phyloP scores from a whole-genome alignment of 768 basidiomycete species.

The Mycena epipterygia region DNA sequence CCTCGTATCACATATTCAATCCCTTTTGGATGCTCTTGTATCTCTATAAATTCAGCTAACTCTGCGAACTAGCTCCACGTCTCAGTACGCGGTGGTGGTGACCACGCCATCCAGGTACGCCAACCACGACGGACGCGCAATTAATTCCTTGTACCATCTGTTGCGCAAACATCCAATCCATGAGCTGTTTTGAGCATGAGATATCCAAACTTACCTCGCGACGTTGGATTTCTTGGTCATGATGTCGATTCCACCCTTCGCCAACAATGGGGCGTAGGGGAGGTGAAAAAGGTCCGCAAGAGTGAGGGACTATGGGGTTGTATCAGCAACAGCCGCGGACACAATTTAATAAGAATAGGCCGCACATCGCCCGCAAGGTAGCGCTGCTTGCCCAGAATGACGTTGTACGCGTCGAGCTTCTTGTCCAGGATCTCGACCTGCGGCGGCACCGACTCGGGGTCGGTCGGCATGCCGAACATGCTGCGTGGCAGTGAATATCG shows the following conservation, averaged over 20 bases:
- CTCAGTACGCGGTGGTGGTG: conserved; percentile 1
- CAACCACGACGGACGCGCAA: conserved; percentile 22
- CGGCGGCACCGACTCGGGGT: conserved; percentile 40
- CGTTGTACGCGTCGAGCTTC: conserved; percentile 68
- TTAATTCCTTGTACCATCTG: conserved; percentile 26
- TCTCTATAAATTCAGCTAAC: too few species aligned
- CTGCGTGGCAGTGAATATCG: too few species aligned
- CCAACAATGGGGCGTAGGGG: conserved; percentile 43
- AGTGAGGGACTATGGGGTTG: conserved; percentile 5
- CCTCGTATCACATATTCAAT: too few species aligned
- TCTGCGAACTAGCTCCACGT: too few species aligned
- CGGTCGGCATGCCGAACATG: conserved; percentile 40
- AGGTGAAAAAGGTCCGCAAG: conserved; percentile 49
- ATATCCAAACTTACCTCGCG: background rate
- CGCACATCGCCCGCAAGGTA: conserved; percentile 70
- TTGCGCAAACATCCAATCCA: background rate
- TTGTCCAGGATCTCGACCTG: conserved; percentile 47
- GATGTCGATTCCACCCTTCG: background rate
- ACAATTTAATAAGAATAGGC: background rate
- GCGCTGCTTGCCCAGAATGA: conserved; percentile 66
- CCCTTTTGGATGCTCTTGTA: too few species aligned
- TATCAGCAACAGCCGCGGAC: background rate
- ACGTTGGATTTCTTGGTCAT: conserved; percentile 16
- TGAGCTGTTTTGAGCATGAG: too few species aligned
- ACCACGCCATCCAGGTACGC: conserved; percentile 3